These are phyloP conservation scores for Didymella exigua DNA, from an alignment of 2,329 filamentous ascomycete genomes.

Conservation along the genomic window DNA sequence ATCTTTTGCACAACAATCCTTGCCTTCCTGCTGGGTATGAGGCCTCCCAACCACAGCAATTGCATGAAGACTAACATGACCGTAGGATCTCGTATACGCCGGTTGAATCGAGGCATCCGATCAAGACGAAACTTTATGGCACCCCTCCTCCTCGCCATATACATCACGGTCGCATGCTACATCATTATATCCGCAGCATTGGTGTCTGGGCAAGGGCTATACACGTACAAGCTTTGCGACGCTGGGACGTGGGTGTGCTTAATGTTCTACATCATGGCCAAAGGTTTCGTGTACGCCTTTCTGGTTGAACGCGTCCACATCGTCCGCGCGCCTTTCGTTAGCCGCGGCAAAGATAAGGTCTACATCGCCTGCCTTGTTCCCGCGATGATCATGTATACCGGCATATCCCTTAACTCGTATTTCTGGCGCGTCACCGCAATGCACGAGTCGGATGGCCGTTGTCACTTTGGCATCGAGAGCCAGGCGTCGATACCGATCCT, in stretches of 20 bases:
- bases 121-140: slow-evolving; percentile 24
- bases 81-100: slow-evolving; percentile 16
- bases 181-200: slow-evolving; percentile 29
- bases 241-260: slow-evolving; percentile 47
- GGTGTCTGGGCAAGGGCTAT: slow-evolving; percentile 37
- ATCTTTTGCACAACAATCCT: slow-evolving; percentile 19
- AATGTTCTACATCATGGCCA: slow-evolving; percentile 44
- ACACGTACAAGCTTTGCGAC: slow-evolving; percentile 31
- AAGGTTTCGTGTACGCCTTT: slow-evolving; percentile 46
- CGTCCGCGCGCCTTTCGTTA: slow-evolving; percentile 38
- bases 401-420: slow-evolving; percentile 33
- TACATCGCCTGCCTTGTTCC: slow-evolving; percentile 39
- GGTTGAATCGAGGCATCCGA: slow-evolving; percentile 16
- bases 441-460: slow-evolving; percentile 33
- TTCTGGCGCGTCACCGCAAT: slow-evolving; percentile 40
- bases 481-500: slow-evolving; percentile 44
- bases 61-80: neutral
- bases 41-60: neutral
- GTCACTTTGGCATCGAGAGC: slow-evolving; percentile 45
- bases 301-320: slow-evolving; percentile 49
- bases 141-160: slow-evolving; percentile 23
- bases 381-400: slow-evolving; percentile 27
- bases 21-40: slow-evolving; percentile 23
- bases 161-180: slow-evolving; percentile 26
- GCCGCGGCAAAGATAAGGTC: slow-evolving; percentile 40